Conservation (phyloP, 2,329 filamentous ascomycete species). For the Onygenales sp. region DNA sequence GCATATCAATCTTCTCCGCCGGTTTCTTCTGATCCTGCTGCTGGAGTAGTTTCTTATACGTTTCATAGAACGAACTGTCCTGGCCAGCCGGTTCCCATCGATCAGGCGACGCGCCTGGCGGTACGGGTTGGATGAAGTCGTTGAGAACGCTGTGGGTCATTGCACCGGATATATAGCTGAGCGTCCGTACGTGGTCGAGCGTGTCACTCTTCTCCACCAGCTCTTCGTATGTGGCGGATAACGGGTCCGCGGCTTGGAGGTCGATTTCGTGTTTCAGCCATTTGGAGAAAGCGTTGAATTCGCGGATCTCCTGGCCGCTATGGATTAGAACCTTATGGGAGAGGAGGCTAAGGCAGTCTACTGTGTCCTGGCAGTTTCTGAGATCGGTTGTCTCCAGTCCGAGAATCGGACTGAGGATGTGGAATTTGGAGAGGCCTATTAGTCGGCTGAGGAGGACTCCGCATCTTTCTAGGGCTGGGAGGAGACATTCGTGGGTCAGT, state of each 20-base stretch:
- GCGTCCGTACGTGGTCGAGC: conserved; percentile 61
- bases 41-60: conserved; percentile 42
- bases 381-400: conserved; percentile 58
- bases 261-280: conserved; percentile 84
- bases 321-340: conserved; percentile 63
- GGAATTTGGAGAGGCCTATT: conserved; percentile 71
- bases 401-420: conserved; percentile 56
- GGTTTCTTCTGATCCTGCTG: conserved; percentile 42
- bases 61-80: conserved; percentile 34
- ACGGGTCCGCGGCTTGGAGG: conserved; percentile 56
- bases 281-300: conserved; percentile 68
- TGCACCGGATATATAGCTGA: conserved; percentile 68
- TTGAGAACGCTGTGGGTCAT: conserved; percentile 58
- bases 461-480: conserved; percentile 78
- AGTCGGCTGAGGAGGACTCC: conserved; percentile 73
- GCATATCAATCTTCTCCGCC: conserved; percentile 40
- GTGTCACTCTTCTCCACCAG: conserved; percentile 66
- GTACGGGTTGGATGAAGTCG: conserved; percentile 41
- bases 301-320: conserved; percentile 64
- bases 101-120: conserved; percentile 32
- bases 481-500: conserved; percentile 75
- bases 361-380: conserved; percentile 53
- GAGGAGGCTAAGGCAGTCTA: conserved; percentile 66
- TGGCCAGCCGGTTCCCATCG: conserved; percentile 31
- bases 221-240: conserved; percentile 54